These are phyloP conservation scores for Conticribra guillardii DNA, from an alignment of 108 stramenopile genomes.

Conservation along the genomic window DNA sequence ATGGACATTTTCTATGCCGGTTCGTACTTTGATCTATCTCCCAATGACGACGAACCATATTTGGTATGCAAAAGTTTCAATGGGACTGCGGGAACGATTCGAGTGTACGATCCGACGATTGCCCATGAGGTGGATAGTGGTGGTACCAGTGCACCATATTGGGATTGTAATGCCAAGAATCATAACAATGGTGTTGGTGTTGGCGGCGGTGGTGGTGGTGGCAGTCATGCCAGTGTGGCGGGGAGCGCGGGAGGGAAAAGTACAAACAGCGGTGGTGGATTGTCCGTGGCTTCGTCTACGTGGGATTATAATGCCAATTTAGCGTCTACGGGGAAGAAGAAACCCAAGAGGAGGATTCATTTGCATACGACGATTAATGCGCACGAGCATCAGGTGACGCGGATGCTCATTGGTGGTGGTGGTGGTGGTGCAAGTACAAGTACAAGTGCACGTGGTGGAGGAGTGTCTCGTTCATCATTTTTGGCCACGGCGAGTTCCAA, in stretches of 20 bases:
- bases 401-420: constrained; percentile 43
- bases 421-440: not conserved
- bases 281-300: constrained; percentile 11
- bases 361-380: constrained; percentile 43
- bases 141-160: not conserved
- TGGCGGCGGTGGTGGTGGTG: too few species aligned
- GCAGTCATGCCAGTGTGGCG: too few species aligned
- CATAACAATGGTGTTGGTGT: not conserved
- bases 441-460: too few species aligned
- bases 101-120: constrained; percentile 47
- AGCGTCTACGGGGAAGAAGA: constrained; percentile 11
- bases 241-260: constrained; percentile 10
- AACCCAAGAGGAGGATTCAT: constrained; percentile 32
- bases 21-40: constrained; percentile 47
- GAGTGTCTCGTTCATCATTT: constrained; percentile 6
- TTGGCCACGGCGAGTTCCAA: constrained; percentile 36
- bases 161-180: constrained; percentile 18
- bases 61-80: constrained; percentile 50
- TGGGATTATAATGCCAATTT: not conserved
- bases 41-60: constrained; percentile 27
- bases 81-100: constrained; percentile 36
- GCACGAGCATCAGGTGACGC: constrained; percentile 43
- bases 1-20: constrained; percentile 35
- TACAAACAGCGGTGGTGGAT: constrained; percentile 19
- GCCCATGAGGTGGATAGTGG: constrained; percentile 21